Evolutionary conservation across 2,329 filamentous ascomycete genomes (phyloP), one percentile per base, ranked within the genome.

Genomic region (Capronia americana): DNA sequence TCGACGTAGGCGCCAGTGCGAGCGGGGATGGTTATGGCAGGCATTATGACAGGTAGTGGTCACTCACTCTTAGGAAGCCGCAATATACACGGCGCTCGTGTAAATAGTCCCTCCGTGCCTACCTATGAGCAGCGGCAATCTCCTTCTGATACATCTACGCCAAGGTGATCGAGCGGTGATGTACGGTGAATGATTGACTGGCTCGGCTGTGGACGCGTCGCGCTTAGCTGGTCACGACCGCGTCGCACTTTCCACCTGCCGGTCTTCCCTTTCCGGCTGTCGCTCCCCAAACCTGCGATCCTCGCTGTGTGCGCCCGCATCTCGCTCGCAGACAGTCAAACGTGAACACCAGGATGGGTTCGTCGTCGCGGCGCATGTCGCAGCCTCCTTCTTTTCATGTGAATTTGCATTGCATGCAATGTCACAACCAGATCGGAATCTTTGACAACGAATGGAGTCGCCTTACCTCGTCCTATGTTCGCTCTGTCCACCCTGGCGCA

Each of bases 1-100:
- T 73, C 55, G 30, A 81, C 75, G 63, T 80, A 79, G 30, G 77
- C 78, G 12, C 75, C 80, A 62, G 78, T 78, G 55, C 81, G 79
- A 30, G 82, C 81, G 51, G 79, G 80, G 38, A 83, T 75, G 63
- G 76, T 64, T 34, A 56, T 57, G 65, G 76, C 55, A 60, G 63
- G 61, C 68, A 73, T 73, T 58, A 28, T 54, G 57, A 20, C 17
- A 7, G 34, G 38, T 3, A 7, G 17, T n/a, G 38, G 7, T 11
- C 11, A 34, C 32, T 44, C 38, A 8, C 17, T 17, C 6, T 7
- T 23, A 28, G 48, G 14, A 8, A 53, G 48, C 5, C 26, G 1
- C 7, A 26, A 24, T 20, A 26, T 26, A 14, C 14, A n/a, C 14
- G 4, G 17, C 17, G 17, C 5, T 44, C 17, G 38, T 8, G 38